Percentiles rank a stretch among this genome's conserved stretches.
Evolutionary conservation across 257 asterid genomes (phyloP).

Genomic region (Ilex asprella): DNA sequence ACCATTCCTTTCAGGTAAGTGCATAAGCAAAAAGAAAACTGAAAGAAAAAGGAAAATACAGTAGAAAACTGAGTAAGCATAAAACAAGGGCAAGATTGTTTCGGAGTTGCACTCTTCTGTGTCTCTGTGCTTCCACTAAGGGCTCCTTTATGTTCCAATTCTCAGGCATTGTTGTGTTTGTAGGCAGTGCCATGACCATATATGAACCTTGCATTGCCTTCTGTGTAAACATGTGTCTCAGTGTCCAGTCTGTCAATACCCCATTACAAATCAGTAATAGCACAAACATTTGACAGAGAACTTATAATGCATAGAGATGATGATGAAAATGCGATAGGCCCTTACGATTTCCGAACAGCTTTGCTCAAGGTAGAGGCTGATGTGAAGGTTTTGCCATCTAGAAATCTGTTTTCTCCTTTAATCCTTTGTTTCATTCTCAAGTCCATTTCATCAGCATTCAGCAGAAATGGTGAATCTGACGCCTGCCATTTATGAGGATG

Average conservation of each 20-base stretch:
- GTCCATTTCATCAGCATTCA: constrained; percentile 60
- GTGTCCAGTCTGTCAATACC: constrained; percentile 39
- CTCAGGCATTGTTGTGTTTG: constrained; percentile 37
- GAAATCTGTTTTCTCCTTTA: constrained; percentile 65
- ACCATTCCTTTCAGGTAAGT: neutral
- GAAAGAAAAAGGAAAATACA: neutral
- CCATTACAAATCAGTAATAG: neutral
- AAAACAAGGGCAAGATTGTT: neutral
- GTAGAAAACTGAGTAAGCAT: neutral
- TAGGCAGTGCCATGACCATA: constrained; percentile 70
- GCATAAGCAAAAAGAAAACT: neutral
- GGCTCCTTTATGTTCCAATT: constrained; percentile 7
- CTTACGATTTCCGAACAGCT: constrained; percentile 84
- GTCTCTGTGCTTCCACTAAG: neutral
- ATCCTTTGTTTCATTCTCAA: constrained; percentile 65
- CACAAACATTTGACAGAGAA: neutral
- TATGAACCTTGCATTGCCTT: constrained; percentile 84
- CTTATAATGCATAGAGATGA: neutral
- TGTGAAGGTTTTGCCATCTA: constrained; percentile 78
- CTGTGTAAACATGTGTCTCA: constrained; percentile 82
- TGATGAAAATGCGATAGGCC: neutral
- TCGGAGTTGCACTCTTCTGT: neutral
- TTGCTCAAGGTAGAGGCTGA: constrained; percentile 85
- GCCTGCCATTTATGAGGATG: constrained; percentile 38
- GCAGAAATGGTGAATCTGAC: constrained; percentile 52